Percentiles rank a stretch among this genome's conserved stretches.
These are phyloP conservation scores for Gossypium gossypioides DNA, from an alignment of 441 rosid genomes.

Conservation along the genomic window DNA sequence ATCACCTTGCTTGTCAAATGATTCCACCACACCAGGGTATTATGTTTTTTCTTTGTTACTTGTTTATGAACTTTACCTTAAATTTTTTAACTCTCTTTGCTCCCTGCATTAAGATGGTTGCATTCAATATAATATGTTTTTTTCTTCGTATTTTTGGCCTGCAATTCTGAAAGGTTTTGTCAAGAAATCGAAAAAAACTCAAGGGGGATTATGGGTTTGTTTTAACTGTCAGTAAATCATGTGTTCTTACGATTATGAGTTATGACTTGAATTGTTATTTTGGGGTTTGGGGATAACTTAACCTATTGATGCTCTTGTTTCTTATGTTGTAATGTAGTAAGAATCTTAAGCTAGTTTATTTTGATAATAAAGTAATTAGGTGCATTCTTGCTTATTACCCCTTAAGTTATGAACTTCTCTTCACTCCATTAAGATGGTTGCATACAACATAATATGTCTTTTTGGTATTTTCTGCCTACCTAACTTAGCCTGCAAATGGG, in stretches of 20 bases:
- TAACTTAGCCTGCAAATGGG: background rate
- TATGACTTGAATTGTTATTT: background rate
- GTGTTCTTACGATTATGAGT: background rate
- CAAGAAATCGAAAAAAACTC: too few species aligned
- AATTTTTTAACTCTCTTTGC: background rate
- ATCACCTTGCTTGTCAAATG: constrained; percentile 41
- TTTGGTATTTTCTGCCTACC: background rate
- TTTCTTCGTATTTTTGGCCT: background rate
- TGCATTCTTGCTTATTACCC: background rate
- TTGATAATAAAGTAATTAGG: too few species aligned
- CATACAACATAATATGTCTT: background rate
- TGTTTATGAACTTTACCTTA: background rate
- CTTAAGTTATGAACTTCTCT: background rate
- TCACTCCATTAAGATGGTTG: background rate
- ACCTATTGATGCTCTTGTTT: background rate
- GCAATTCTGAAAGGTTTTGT: background rate
- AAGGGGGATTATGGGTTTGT: background rate
- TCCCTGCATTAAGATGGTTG: background rate
- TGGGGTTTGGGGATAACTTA: background rate
- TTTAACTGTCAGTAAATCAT: background rate
- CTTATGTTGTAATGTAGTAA: background rate
- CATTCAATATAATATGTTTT: background rate
- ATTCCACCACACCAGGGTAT: constrained; percentile 38
- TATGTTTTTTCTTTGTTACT: background rate
- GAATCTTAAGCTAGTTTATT: background rate